Conservation (phyloP, 2,329 filamentous ascomycete species). For the Cryoendolithus antarcticus region DNA sequence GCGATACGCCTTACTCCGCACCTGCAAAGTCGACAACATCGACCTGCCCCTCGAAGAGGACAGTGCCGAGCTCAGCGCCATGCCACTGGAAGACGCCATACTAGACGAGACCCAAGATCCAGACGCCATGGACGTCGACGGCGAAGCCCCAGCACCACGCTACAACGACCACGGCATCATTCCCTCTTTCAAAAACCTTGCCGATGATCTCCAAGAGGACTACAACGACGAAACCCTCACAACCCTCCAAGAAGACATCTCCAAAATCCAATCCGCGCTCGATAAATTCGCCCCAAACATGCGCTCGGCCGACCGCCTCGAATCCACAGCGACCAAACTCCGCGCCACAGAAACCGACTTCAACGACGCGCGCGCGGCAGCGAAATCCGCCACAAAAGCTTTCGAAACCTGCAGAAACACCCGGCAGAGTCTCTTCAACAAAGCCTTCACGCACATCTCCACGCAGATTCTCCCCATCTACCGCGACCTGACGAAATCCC, state of each 20-base stretch:
- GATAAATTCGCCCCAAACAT: conserved; percentile 96
- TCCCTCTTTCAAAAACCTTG: conserved; percentile 69
- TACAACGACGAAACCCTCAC: conserved; percentile 61
- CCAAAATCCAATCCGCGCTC: conserved; percentile 60
- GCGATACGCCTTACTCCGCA: conserved; percentile 72
- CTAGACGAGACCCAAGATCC: conserved; percentile 57
- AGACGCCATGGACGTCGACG: conserved; percentile 89
- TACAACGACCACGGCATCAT: conserved; percentile 86
- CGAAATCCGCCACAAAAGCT: conserved; percentile 63
- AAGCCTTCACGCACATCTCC: conserved; percentile 86
- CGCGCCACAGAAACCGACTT: conserved; percentile 80
- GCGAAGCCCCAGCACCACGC: conserved; percentile 44
- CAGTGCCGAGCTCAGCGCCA: conserved; percentile 59
- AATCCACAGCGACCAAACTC: conserved; percentile 71
- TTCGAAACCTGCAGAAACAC: conserved; percentile 73
- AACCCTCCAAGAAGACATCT: conserved; percentile 64
- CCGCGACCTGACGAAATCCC: conserved; percentile 81
- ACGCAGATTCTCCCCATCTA: conserved; percentile 91
- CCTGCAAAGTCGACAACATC: conserved; percentile 89
- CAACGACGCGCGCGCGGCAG: conserved; percentile 64
- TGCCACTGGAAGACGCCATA: conserved; percentile 71
- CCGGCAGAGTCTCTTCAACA: conserved; percentile 85
- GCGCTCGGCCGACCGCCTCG: conserved; percentile 83
- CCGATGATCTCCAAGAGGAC: conserved; percentile 70
- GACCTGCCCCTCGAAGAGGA: conserved; percentile 64